Conservation (phyloP, 345 rosid genomes). For the Eucalyptus regnans region DNA sequence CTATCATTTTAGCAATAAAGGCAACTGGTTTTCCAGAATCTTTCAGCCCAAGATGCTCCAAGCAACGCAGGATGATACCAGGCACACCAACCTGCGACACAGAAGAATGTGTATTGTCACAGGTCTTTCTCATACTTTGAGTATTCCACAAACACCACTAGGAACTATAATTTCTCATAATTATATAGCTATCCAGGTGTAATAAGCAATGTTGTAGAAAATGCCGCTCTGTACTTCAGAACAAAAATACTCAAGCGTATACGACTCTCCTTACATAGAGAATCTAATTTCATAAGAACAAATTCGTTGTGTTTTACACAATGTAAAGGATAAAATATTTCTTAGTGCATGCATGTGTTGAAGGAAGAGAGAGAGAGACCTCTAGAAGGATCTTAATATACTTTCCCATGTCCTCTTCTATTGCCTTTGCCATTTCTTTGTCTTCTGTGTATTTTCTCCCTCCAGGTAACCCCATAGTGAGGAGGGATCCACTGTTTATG, state of each 20-base stretch:
- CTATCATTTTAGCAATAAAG: conserved; percentile 83
- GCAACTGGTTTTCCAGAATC: conserved; percentile 86
- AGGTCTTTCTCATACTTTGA: background rate
- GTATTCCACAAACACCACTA: background rate
- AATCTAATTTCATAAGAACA: background rate
- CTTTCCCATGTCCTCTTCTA: conserved; percentile 85
- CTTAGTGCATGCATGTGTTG: background rate
- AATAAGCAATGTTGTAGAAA: background rate
- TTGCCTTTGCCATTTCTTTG: conserved; percentile 59
- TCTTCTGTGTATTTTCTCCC: conserved; percentile 74
- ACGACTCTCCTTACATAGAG: background rate
- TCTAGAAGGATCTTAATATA: conserved; percentile 73
- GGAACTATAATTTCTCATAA: background rate
- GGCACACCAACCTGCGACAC: conserved; percentile 65
- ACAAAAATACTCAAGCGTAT: background rate
- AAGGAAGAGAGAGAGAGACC: conserved; percentile 25
- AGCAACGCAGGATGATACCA: conserved; percentile 46
- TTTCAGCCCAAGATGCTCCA: conserved; percentile 72
- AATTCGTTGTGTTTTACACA: background rate
- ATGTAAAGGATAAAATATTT: background rate
- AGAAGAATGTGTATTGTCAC: background rate
- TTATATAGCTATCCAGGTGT: background rate
- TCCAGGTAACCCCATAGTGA: conserved; percentile 78
- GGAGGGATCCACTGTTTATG: conserved; percentile 86
- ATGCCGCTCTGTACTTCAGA: background rate